These are phyloP conservation scores for Thelonectria olida DNA, from an alignment of 2,329 filamentous ascomycete species.

Conservation along the genomic window DNA sequence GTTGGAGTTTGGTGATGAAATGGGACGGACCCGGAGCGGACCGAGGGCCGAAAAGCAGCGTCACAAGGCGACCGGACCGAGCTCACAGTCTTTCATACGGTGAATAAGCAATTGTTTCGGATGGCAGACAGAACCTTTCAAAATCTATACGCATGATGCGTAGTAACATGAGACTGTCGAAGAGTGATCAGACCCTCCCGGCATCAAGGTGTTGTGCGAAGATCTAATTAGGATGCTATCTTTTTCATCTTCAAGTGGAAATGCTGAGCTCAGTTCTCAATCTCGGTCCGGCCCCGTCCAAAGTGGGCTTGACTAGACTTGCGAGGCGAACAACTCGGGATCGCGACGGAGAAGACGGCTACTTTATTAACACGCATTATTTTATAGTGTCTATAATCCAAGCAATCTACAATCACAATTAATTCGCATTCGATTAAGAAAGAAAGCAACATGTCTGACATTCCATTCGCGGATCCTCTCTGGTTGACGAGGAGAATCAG, in stretches of 20 bases:
- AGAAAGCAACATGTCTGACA: slow-evolving; percentile 8
- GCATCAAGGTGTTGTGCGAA: neutral
- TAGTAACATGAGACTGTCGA: neutral
- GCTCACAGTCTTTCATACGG: too few species aligned
- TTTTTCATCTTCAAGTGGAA: neutral
- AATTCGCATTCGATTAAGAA: neutral
- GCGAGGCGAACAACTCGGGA: too few species aligned
- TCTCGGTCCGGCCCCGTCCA: too few species aligned
- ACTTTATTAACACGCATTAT: neutral
- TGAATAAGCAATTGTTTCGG: neutral
- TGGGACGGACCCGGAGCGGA: neutral
- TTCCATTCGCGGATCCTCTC: slow-evolving; percentile 27
- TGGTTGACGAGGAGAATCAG: slow-evolving; percentile 21
- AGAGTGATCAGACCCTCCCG: neutral
- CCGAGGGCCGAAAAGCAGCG: neutral
- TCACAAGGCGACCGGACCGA: neutral
- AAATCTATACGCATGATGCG: neutral
- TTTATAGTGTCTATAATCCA: neutral
- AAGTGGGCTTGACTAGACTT: too few species aligned
- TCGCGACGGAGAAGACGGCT: too few species aligned
- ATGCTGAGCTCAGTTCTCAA: too few species aligned
- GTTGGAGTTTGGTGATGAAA: neutral
- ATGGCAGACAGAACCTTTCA: neutral
- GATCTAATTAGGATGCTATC: neutral
- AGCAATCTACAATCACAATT: neutral